phyloP scores from a whole-genome alignment of 2,329 filamentous ascomycete genomes.

The Thelonectria discophora region DNA sequence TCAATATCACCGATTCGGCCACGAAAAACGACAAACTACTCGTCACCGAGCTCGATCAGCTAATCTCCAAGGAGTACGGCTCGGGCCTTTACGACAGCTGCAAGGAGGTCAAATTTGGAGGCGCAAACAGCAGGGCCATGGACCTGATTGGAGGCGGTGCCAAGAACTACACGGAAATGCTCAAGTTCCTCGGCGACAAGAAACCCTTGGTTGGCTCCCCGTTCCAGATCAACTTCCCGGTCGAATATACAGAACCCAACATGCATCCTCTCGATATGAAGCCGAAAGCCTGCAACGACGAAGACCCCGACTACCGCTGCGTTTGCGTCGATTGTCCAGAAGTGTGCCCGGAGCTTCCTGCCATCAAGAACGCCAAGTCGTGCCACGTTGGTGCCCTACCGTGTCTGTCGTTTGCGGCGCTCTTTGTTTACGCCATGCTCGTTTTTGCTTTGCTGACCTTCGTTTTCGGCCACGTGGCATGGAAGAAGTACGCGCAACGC shows the following conservation, averaged over 20 bases:
- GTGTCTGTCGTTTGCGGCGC: conserved; percentile 91
- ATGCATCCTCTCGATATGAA: conserved; percentile 78
- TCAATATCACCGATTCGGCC: conserved; percentile 85
- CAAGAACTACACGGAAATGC: conserved; percentile 84
- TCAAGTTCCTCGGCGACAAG: conserved; percentile 94
- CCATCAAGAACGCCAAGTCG: conserved; percentile 72
- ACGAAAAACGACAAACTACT: conserved; percentile 66
- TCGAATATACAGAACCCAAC: conserved; percentile 66
- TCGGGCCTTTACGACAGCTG: conserved; percentile 94
- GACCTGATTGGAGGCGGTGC: conserved; percentile 95
- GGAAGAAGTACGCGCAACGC: conserved; percentile 75
- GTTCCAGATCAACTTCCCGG: conserved; percentile 96
- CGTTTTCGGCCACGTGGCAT: conserved; percentile 78
- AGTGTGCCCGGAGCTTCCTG: conserved; percentile 84
- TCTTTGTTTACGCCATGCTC: conserved; percentile 83
- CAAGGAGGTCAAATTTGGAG: conserved; percentile 98
- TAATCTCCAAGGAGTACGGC: conserved; percentile 86
- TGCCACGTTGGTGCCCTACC: conserved; percentile 90
- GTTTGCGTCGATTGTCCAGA: conserved; percentile 92
- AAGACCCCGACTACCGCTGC: conserved; percentile 85
- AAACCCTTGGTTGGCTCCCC: conserved; percentile 85
- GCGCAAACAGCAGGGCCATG: conserved; percentile 93
- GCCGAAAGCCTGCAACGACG: conserved; percentile 88
- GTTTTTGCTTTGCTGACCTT: conserved; percentile 72
- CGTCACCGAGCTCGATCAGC: conserved; percentile 91